Base-by-base conservation (phyloP, 2,329 filamentous ascomycete genomes). In the Anthostomella pinea region DNA sequence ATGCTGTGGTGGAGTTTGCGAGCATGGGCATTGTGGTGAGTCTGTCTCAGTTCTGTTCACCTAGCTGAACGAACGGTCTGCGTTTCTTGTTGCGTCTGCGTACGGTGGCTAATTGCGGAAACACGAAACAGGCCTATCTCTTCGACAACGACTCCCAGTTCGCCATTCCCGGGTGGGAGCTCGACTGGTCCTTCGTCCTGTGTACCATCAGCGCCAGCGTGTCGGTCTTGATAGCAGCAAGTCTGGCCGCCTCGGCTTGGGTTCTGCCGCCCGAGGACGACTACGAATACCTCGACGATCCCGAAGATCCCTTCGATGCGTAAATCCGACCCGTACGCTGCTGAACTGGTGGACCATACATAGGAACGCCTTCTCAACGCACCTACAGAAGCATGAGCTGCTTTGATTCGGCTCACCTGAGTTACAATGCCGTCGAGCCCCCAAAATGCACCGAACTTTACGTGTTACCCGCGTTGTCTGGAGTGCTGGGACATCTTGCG, bases 131-230 rank as follows among this genome's bases (percentile, higher is more conserved):
- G 88, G 82, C 87, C 13, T 93, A 87, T 58, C 72, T 95, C 13
- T 90, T 81, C 60, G 83, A 95, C 49, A 74, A 91, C 56, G 86
- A 95, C 59, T 78, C 85, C 31, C 81, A 87, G 51, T 96, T 96
- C 60, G 81, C 83, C 54, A 74, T 84, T 13, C 75, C 77, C 0
- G 89, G 88, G 41, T 96, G 88, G 86, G 72, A 73, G 41, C 73
- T 96, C 36, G 89, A 87, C 54, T 78, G 76, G 35, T 87, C 85
- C 1, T 96, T 86, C 79, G 76, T 84, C 20, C 75, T 95, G 36
- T 80, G 78, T 54, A 75, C 73, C 5, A 60, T 72, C 16, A 79
- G 77, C 42, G 79, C 72, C 30, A 59, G 63, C 16, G 59, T 82
- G 2, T 72, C 73, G 16, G 58, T 79, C 3, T 39, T 79, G 8